Conservation (phyloP, 164 flowering plant species). For the Tetrastigma voinierianum region DNA sequence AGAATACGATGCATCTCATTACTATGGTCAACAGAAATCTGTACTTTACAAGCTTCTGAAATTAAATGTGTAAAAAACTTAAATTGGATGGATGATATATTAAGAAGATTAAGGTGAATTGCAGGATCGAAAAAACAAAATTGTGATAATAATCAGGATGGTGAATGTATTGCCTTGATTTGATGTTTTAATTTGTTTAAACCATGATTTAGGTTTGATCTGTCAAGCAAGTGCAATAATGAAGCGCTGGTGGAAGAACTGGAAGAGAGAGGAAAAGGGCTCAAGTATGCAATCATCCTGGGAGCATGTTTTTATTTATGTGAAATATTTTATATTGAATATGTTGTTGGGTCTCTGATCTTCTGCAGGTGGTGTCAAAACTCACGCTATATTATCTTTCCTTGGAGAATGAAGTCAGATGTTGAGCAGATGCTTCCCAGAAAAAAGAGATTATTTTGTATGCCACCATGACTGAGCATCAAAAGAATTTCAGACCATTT, state of each 20-base stretch:
- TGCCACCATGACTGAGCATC: conserved; percentile 91
- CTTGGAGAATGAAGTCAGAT: conserved; percentile 89
- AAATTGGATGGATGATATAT: not conserved
- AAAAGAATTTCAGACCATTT: conserved; percentile 80
- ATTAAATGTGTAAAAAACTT: not conserved
- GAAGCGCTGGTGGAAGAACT: conserved; percentile 59
- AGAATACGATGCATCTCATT: too few relatives aligned
- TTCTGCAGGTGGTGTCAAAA: conserved; percentile 76
- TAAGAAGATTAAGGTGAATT: not conserved
- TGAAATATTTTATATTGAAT: not conserved
- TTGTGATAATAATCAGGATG: not conserved
- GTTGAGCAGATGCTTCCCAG: conserved; percentile 91
- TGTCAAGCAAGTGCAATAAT: conserved; percentile 65
- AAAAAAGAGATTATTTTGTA: conserved; percentile 93
- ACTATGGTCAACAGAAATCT: not conserved
- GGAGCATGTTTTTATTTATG: not conserved
- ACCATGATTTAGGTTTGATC: conserved; percentile 71
- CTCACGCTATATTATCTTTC: conserved; percentile 90
- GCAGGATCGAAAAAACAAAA: too few relatives aligned
- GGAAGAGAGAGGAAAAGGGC: conserved; percentile 77
- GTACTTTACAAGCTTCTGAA: not conserved
- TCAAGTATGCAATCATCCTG: conserved; percentile 42
- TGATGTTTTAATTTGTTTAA: not conserved
- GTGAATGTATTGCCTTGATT: not conserved
- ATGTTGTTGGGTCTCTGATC: conserved; percentile 6